Evolutionary conservation across 768 basidiomycete genomes (phyloP), one percentile per base, ranked within the genome.

Genomic region (Candolleomyces aberdarensis): DNA sequence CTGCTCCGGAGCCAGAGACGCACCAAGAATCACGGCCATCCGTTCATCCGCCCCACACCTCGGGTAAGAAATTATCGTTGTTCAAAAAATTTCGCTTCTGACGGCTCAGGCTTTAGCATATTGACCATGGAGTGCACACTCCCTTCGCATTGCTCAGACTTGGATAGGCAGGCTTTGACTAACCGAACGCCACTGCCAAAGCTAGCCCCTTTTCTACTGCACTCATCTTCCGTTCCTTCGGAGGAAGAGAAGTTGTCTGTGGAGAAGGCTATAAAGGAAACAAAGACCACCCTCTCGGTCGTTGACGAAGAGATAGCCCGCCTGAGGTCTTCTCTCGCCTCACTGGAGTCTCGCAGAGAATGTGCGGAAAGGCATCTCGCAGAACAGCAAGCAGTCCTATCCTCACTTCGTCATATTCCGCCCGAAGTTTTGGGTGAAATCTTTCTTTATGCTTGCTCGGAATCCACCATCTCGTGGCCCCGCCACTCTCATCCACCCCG

Each of bases 401-500:
- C 71, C 11, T 57, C 69, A 6, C 61, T 69, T 9, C 68, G 69
- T 7, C 61, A 57, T 13, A 43, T 72, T 11, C 71, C 71, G 20
- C 60, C 66, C 1, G 71, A 72, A 50, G 65, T 72, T 2, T 47
- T 72, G 9, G 56, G 50, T 3, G 67, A 69, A 40, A 72, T 72
- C 11, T 71, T 72, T 43, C 50, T 67, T 9, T 60, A 64, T 26
- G 64, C 65, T 5, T 52, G 59, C 1, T 58, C 57, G 5, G 65
- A 59, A 31, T 59, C 49, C 29, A 57, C 52, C 22, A 51, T 68
- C 11, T 41, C 46, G 32, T 71, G 65, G 66, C 67, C 66, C 44
- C 56, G 46, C 11, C n/a, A 31, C 29, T 22, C 19, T n/a, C 29
- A n/a, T 5, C 22, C 26, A 31, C 32, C 26, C 13, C 43, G 11